Conservation (phyloP, 192 early-diverging fungal species). For the Backusella parvicylindrica region DNA sequence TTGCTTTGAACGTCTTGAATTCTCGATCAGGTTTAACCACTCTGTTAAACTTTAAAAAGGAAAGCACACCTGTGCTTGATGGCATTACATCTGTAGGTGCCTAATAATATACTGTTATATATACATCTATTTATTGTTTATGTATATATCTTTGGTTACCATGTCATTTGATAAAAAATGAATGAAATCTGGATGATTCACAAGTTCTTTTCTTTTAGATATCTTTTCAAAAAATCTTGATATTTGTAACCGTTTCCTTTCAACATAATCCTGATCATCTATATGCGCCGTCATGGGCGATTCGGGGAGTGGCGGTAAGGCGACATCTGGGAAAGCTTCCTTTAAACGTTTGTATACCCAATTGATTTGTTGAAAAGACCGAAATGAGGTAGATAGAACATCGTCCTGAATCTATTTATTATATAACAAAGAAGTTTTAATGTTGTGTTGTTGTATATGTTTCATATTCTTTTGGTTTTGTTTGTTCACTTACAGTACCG, state of each 20-base stretch:
- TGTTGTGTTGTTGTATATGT: no score
- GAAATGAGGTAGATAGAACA: conserved; percentile 26
- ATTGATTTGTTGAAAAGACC: conserved; percentile 47
- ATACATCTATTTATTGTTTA: not conserved
- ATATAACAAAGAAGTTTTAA: not conserved
- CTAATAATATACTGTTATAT: conserved; percentile 23
- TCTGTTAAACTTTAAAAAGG: conserved; percentile 46
- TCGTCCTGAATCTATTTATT: not conserved
- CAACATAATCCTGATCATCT: conserved; percentile 53
- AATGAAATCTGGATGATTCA: conserved; percentile 33
- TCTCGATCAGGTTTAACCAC: conserved; percentile 42
- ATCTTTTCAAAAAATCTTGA: conserved; percentile 43
- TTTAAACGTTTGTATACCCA: conserved; percentile 46
- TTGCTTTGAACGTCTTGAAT: conserved; percentile 42
- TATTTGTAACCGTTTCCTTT: conserved; percentile 48
- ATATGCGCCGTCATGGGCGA: conserved; percentile 34
- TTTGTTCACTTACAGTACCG: conserved; percentile 21
- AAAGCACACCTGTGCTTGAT: conserved; percentile 34
- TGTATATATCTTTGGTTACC: conserved; percentile 26
- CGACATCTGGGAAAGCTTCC: conserved; percentile 29
- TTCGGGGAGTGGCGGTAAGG: conserved; percentile 47
- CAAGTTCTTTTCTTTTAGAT: conserved; percentile 35
- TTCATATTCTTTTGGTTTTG: not conserved
- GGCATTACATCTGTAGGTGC: conserved; percentile 43
- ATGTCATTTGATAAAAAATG: conserved; percentile 53